A percentile compares a stretch with the other conserved stretches of the same genome.
phyloP scores from a whole-genome alignment of 352 stramenopile species.

The Pythium myriotylum region DNA sequence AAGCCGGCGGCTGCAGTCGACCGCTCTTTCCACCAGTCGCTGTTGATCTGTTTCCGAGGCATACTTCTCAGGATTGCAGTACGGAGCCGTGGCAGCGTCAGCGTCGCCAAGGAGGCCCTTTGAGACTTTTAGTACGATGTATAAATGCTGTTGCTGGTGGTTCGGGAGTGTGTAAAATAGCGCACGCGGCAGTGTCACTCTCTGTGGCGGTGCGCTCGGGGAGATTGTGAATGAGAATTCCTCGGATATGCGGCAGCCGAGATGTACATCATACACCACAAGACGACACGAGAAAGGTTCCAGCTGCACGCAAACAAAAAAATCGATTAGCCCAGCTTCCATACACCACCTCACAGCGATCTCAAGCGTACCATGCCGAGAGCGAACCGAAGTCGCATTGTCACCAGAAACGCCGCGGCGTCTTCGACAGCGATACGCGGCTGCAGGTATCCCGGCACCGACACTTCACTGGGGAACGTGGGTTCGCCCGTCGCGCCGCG shows the following conservation, averaged over 20 bases:
- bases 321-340: not conserved
- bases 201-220: not conserved
- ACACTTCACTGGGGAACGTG: conserved; percentile 54
- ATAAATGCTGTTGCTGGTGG: conserved; percentile 49
- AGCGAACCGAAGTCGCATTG: conserved; percentile 43
- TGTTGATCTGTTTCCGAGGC: conserved; percentile 47
- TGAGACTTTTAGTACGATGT: conserved; percentile 67
- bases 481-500: conserved; percentile 39
- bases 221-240: conserved; percentile 66
- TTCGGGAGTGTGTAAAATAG: conserved; percentile 64
- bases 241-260: conserved; percentile 58
- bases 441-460: conserved; percentile 42
- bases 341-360: not conserved
- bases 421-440: conserved; percentile 53
- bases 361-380: conserved; percentile 48
- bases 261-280: conserved; percentile 60
- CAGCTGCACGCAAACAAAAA: conserved; percentile 32
- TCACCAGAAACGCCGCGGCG: conserved; percentile 48
- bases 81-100: conserved; percentile 53
- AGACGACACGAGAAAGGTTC: conserved; percentile 65
- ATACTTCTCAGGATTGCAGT: conserved; percentile 67
- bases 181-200: conserved; percentile 24
- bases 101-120: conserved; percentile 63
- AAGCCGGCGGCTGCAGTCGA: conserved; percentile 46
- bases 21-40: conserved; percentile 57